Conservation (phyloP, 176 grass and related monocot species). For the Aegilops speltoides region DNA sequence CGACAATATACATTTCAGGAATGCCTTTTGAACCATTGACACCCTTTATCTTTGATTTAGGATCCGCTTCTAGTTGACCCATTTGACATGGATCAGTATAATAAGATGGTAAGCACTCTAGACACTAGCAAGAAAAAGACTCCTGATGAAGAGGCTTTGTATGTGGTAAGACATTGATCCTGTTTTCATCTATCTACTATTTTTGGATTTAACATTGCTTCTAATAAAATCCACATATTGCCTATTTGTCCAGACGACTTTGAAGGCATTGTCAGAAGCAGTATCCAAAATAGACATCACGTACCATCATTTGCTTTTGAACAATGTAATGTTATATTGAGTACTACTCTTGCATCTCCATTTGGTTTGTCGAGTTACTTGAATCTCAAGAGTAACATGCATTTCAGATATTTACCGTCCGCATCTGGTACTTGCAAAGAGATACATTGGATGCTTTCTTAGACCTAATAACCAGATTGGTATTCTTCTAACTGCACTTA, state of each 20-base stretch:
- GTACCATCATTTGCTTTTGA: constrained; percentile 57
- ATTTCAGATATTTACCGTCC: constrained; percentile 51
- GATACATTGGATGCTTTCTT: constrained; percentile 44
- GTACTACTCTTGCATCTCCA: neutral
- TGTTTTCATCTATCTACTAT: constrained; percentile 4
- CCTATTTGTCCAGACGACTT: constrained; percentile 42
- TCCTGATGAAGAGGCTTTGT: neutral
- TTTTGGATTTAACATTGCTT: neutral
- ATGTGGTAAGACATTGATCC: constrained; percentile 26
- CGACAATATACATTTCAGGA: neutral
- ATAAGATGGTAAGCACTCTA: constrained; percentile 7
- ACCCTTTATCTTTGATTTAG: constrained; percentile 3
- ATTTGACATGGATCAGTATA: constrained; percentile 26
- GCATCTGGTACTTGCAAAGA: constrained; percentile 40
- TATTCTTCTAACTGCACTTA: constrained; percentile 28
- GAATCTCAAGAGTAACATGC: neutral
- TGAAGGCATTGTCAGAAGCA: constrained; percentile 48
- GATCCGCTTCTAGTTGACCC: constrained; percentile 29
- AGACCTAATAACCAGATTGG: constrained; percentile 62
- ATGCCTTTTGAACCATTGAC: neutral
- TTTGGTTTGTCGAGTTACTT: neutral
- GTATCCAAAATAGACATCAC: constrained; percentile 46
- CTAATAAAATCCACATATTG: constrained; percentile 3
- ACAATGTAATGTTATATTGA: constrained; percentile 47
- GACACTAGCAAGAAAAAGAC: constrained; percentile 20